These are phyloP conservation scores for Leccinum variicolor DNA, from an alignment of 768 basidiomycete species.

Conservation along the genomic window DNA sequence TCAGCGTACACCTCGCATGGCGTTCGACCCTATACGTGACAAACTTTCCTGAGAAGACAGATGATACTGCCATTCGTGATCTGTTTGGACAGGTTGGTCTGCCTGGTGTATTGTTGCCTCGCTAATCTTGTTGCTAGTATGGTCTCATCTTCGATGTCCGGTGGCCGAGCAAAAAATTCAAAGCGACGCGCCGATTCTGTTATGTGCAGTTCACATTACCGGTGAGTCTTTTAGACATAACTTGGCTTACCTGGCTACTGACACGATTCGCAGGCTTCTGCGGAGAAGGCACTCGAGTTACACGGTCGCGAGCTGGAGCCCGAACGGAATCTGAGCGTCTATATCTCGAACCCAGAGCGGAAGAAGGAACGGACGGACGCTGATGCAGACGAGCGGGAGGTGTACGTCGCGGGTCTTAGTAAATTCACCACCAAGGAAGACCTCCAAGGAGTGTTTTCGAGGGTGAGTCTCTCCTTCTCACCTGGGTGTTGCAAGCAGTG, in stretches of 20 bases:
- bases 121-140: constrained; percentile 48
- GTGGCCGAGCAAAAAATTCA: constrained; percentile 98
- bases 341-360: constrained; percentile 85
- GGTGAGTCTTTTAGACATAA: constrained; percentile 43
- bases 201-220: constrained; percentile 90
- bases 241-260: not conserved
- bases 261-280: constrained; percentile 46
- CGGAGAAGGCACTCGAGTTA: constrained; percentile 74
- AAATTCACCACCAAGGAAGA: constrained; percentile 76
- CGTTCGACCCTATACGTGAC: constrained; percentile 93
- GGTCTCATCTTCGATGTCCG: constrained; percentile 91
- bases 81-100: constrained; percentile 71
- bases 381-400: constrained; percentile 75
- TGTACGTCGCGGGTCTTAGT: constrained; percentile 86
- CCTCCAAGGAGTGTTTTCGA: constrained; percentile 72
- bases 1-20: constrained; percentile 89
- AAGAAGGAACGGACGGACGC: constrained; percentile 90
- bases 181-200: constrained; percentile 85
- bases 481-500: not conserved
- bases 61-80: constrained; percentile 71
- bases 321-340: constrained; percentile 67
- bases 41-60: constrained; percentile 85
- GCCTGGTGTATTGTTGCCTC: not conserved
- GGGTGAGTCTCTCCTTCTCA: constrained; percentile 43
- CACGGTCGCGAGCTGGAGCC: constrained; percentile 74